Evolutionary conservation across 768 basidiomycete species (phyloP), one percentile per base, ranked within the genome.

Genomic region (Crassisporium funariophilum): DNA sequence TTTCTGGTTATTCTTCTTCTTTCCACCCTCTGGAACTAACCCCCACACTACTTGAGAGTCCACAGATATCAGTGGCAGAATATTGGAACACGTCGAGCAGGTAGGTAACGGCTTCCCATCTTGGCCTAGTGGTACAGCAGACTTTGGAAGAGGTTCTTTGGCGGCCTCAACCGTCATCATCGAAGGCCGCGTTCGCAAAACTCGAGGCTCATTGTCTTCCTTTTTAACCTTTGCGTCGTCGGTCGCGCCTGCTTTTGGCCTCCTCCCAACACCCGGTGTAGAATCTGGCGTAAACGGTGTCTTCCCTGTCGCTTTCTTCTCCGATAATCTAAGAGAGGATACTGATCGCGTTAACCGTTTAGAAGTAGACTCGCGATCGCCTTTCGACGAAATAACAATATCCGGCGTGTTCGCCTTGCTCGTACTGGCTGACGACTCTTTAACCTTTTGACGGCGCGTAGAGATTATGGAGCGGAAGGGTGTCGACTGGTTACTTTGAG

Each of bases 41-140:
- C 87, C 88, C 85, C 86, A 89, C 25, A 89, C 84, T 17, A 89
- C 78, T 62, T 83, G 74, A 33, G 78, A 79, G 64, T 88, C 85
- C 20, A 89, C 83, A 40, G 83, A 78, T 55, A 90, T 90, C 48
- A 91, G 76, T 2, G 88, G 88, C 54, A 91, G 63, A 41, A 89
- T 70, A 59, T 82, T 88, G 42, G 67, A 70, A 64, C 88, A 90
- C 19, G 84, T 90, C 59, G 74, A 67, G 52, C 88, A 91, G n/a
- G 68, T 79, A 38, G 88, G 88, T 22, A 88, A 65, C 13, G 74
- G 77, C 59, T 80, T 82, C 20, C 86, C 86, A 58, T 87, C 84
- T 40, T 77, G 69, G 22, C 83, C 86, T 51, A 75, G 65, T 4
- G 76, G 82, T 13, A 73, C 64, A 31, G 75, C 71, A 35, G 68